Evolutionary conservation across 805 yeast genomes (phyloP).

Genomic region (Candida rishiriensis): DNA sequence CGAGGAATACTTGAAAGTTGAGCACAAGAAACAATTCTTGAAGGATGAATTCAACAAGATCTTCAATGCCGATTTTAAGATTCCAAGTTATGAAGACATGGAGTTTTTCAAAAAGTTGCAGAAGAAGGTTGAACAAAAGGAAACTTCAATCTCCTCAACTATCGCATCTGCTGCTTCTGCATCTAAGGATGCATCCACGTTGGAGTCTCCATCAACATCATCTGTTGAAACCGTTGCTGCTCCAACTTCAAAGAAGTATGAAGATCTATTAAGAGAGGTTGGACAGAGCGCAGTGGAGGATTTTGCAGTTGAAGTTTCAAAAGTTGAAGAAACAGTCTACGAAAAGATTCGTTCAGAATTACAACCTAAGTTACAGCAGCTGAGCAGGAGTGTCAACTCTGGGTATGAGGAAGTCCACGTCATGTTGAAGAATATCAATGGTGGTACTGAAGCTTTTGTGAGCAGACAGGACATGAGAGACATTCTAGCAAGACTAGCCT

Average conservation of each 20-base stretch:
- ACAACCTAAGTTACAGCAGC: conserved; percentile 30
- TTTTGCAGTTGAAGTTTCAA: conserved; percentile 34
- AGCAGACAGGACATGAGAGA: conserved; percentile 47
- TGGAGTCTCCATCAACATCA: conserved; percentile 8
- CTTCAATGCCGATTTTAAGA: conserved; percentile 26
- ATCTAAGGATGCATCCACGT: conserved; percentile 3
- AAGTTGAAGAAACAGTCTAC: conserved; percentile 25
- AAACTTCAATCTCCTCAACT: too few relatives aligned
- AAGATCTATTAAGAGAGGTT: conserved; percentile 31
- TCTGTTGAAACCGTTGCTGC: conserved; percentile 8
- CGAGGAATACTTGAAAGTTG: conserved; percentile 24
- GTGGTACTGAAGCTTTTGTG: conserved; percentile 22
- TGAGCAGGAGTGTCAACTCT: conserved; percentile 24
- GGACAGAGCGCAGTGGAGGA: conserved; percentile 35
- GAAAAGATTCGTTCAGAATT: conserved; percentile 27
- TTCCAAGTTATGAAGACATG: conserved; percentile 22
- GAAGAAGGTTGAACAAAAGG: conserved; percentile 1
- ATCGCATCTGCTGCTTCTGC: neutral
- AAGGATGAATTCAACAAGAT: conserved; percentile 28
- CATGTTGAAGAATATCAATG: conserved; percentile 23
- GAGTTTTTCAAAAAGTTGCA: conserved; percentile 19
- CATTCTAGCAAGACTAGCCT: conserved; percentile 30
- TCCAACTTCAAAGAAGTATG: conserved; percentile 25
- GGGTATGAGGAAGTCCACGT: conserved; percentile 27
- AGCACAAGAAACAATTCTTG: conserved; percentile 29